These are phyloP conservation scores for Breynia disticha DNA, from an alignment of 441 rosid species.

Conservation along the genomic window DNA sequence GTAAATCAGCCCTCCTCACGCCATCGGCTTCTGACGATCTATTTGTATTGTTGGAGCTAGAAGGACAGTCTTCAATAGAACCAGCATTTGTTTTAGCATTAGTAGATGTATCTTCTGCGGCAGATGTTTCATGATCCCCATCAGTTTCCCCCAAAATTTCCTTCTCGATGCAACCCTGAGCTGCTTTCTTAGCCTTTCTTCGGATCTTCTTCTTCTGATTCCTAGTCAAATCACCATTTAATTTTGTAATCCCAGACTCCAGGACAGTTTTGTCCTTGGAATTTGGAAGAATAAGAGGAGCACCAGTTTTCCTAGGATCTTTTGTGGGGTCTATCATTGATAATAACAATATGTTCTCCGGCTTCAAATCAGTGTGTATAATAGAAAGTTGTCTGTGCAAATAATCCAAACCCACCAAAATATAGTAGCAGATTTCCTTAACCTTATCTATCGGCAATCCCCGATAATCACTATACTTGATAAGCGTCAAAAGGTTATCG, in stretches of 20 bases:
- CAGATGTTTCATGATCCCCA: constrained; percentile 31
- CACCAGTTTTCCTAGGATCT: constrained; percentile 45
- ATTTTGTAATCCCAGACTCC: constrained; percentile 23
- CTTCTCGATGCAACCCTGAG: constrained; percentile 42
- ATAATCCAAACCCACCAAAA: constrained; percentile 62
- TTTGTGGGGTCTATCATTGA: constrained; percentile 54
- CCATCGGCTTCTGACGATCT: constrained; percentile 26
- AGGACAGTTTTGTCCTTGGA: constrained; percentile 26
- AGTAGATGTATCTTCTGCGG: constrained; percentile 18
- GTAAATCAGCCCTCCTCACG: constrained; percentile 21
- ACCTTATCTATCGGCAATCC: constrained; percentile 51
- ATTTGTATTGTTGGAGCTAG: constrained; percentile 24
- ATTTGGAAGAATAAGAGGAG: constrained; percentile 35
- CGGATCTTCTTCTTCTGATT: constrained; percentile 60
- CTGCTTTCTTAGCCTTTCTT: constrained; percentile 50
- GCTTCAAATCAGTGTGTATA: constrained; percentile 71
- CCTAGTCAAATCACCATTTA: constrained; percentile 46
- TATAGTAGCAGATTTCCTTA: constrained; percentile 49
- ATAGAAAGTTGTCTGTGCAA: constrained; percentile 59
- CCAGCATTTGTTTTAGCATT: constrained; percentile 19
- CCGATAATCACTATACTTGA: constrained; percentile 51
- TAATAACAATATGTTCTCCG: constrained; percentile 54
- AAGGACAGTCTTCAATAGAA: constrained; percentile 26
- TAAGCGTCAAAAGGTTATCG: constrained; percentile 62
- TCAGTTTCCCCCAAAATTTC: constrained; percentile 29